A percentile compares a stretch with the other conserved stretches of the same genome.
Evolutionary conservation across 768 basidiomycete species (phyloP).

Genomic region (Cystobasidium tubakii): DNA sequence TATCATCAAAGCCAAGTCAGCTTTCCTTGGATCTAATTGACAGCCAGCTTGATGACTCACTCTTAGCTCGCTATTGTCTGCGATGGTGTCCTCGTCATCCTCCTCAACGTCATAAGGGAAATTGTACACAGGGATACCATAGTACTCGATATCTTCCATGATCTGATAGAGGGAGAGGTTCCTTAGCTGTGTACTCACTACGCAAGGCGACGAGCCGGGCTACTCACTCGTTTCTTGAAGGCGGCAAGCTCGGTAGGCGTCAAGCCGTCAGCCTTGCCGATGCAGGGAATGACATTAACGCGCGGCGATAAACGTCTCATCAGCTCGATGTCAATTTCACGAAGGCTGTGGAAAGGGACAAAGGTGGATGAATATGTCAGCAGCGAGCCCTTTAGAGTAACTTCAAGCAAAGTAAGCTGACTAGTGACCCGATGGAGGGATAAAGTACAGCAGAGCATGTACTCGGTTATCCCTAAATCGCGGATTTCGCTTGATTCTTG

Average conservation of each 20-base stretch:
- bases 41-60: slow-evolving; percentile 53
- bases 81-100: slow-evolving; percentile 96
- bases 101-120: slow-evolving; percentile 99
- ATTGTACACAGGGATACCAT: slow-evolving; percentile 96
- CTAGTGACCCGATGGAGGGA: slow-evolving; percentile 96
- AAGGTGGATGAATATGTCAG: no score
- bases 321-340: slow-evolving; percentile 98
- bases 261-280: slow-evolving; percentile 89
- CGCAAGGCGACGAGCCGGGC: not conserved
- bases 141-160: slow-evolving; percentile 99
- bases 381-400: not conserved
- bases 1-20: slow-evolving; percentile 47
- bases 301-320: slow-evolving; percentile 97
- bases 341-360: slow-evolving; percentile 53
- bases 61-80: slow-evolving; percentile 91
- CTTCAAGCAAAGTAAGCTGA: slow-evolving; percentile 49
- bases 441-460: slow-evolving; percentile 94
- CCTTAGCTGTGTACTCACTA: not conserved
- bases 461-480: slow-evolving; percentile 97
- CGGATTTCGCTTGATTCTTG: slow-evolving; percentile 97
- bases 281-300: slow-evolving; percentile 97
- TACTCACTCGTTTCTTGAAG: slow-evolving; percentile 77
- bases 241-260: slow-evolving; percentile 86
- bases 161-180: slow-evolving; percentile 59
- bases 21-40: not conserved